These are phyloP conservation scores for Barbarea vulgaris DNA, from an alignment of 345 rosid genomes.

Conservation along the genomic window DNA sequence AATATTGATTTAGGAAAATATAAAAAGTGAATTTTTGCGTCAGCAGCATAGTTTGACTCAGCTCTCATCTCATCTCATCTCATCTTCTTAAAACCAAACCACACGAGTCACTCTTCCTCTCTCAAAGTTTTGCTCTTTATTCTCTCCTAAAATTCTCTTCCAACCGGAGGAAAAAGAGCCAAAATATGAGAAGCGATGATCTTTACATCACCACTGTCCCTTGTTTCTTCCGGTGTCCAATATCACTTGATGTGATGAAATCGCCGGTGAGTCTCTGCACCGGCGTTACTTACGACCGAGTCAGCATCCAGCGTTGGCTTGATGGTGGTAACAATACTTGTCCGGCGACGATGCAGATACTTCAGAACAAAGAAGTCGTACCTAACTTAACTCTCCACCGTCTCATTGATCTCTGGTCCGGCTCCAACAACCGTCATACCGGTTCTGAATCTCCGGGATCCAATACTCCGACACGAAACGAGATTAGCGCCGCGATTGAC, in stretches of 20 bases:
- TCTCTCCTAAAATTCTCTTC: background rate
- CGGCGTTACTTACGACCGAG: slow-evolving; percentile 94
- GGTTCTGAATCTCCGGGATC: slow-evolving; percentile 26
- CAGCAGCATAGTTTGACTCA: slow-evolving; percentile 60
- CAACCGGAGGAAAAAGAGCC: slow-evolving; percentile 17
- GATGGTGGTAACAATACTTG: slow-evolving; percentile 86
- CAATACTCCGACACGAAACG: slow-evolving; percentile 39
- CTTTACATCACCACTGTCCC: slow-evolving; percentile 63
- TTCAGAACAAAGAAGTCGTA: slow-evolving; percentile 63
- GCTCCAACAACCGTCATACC: slow-evolving; percentile 44
- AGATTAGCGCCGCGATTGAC: slow-evolving; percentile 43
- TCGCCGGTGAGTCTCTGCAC: slow-evolving; percentile 94
- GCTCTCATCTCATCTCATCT: too few species aligned
- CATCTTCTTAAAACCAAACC: slow-evolving; percentile 46
- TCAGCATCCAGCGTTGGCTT: slow-evolving; percentile 88
- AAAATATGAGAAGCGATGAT: slow-evolving; percentile 58
- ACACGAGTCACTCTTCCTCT: slow-evolving; percentile 31
- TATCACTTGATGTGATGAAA: slow-evolving; percentile 85
- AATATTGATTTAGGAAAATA: background rate
- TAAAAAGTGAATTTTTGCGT: slow-evolving; percentile 45
- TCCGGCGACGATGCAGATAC: slow-evolving; percentile 95
- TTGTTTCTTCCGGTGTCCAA: slow-evolving; percentile 81
- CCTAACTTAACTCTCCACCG: slow-evolving; percentile 83
- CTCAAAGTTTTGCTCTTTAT: background rate
- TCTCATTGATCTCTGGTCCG: slow-evolving; percentile 80